Evolutionary conservation across 2,329 filamentous ascomycete genomes (phyloP), one percentile per base, ranked within the genome.

Genomic region (Paracamarosporium sp.): DNA sequence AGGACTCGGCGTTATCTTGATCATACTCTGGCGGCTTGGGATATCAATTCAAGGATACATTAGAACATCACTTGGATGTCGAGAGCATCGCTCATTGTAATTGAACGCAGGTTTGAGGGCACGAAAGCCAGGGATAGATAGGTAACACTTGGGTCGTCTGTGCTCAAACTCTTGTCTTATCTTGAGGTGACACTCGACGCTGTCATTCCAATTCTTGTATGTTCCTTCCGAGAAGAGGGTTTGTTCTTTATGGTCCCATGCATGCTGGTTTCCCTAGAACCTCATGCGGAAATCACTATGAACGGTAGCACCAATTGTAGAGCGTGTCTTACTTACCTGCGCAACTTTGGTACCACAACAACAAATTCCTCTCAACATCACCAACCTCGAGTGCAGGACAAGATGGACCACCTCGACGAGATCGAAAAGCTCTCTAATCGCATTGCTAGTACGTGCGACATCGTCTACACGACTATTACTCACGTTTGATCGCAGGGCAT

Each of bases 331-430:
- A 7, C 36, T 22, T 20, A 22, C 36, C 36, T 17, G 36, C 22
- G 36, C 7, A 8, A 40, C 36, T 22, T 40, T 40, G 36, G 36
- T 22, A 20, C 22, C 36, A 40, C 36, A 40, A 35, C 31, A 35
- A 13, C 13, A 12, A 35, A 12, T 35, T 20, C 3, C 36, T n/a
- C 36, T 40, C 36, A 22, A n/a, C 17, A 12, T 24, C n/a, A 20
- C 36, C 20, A 40, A 22, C 11, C 36, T 40, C 36, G 36, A 40
- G 17, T 22, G 22, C 35, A n/a, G 35, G 6, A 8, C 36, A 40
- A 13, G 57, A 64, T 44, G 40, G 40, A 44, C 40, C 40, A 44
- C 40, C 40, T 44, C 22, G 40, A 44, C 40, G 25, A 25, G 13
- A 44, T 44, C 40, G 40, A 44, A 20, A 44, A 44, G 40, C 40